Base-by-base conservation (phyloP, 768 basidiomycete species). In the Calvatia gigantea region DNA sequence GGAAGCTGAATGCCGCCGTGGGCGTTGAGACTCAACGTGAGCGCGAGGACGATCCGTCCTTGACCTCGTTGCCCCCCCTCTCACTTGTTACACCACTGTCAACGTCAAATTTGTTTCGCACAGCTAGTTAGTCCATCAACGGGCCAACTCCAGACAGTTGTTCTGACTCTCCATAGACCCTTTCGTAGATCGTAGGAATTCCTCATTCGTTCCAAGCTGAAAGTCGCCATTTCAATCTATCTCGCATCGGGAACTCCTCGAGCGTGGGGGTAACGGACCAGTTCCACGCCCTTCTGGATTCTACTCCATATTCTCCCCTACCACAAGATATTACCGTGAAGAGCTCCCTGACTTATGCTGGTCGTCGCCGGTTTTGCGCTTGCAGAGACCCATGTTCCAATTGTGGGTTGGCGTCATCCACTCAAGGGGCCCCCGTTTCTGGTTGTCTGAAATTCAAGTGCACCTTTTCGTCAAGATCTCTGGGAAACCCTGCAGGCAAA, bases 361-460 rank as follows among this genome's bases (percentile, higher is more conserved):
- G 37, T 14, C 32, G 31, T 4, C 52, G 52, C n/a, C 31, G 45
- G 14, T 54, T 54, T 44, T 54, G 52, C 23, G 52, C 42, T 3
- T 54, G 52, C 15, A 44, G 42, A 14, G 32, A 54, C 17, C 52
- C 52, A 28, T 54, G 42, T 32, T 54, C 43, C 4, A 43, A 54
- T n/a, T 37, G 32, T 44, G 32, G n/a, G 12, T 28, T 33, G 6
- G 25, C 37, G 15, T 54, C 43, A 5, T 43, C 52, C 17, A 44
- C 25, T 35, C 12, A 19, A n/a, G 39, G 14, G 6, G 21, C 52
- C 21, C 21, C 29, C n/a, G 15, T 19, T 42, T 17, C 21, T 32
- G 29, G 4, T 6, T n/a, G 31, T 29, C 6, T 21, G 11, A 33
- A 14, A 8, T 25, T 21, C 19, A 49, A 49, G 19, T 12, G 23